Base-by-base conservation (phyloP, 352 stramenopile genomes). In the Globisporangium abappressorium region DNA sequence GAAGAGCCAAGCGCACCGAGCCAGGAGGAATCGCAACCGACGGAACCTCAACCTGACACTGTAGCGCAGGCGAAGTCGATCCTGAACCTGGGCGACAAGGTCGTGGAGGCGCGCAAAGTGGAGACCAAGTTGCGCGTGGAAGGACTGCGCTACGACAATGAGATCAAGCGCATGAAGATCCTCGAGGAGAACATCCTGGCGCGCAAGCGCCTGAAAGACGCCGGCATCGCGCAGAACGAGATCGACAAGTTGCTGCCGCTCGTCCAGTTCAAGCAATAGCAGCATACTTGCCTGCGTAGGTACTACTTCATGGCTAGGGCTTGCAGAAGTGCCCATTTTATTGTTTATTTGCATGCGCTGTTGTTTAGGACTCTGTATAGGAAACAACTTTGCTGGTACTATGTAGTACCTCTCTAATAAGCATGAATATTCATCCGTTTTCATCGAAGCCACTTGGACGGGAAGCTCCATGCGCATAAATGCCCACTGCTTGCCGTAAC, bases 91-190 rank as follows among this genome's bases (percentile, higher is more conserved):
- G 65, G 65, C 0, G 65, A 70, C 65, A 64, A 70, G 20, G 65
- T 70, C 47, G 65, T 70, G 7, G 65, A 65, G 28, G 65, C 65
- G 8, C 57, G 65, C 43, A 65, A 65, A 34, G 46, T 60, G 22
- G 65, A 70, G 47, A 47, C 34, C 15, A 58, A 70, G 28, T 47
- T 70, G 30, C 65, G 65, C 26, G 65, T 70, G 22, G 65, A 70
- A 53, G 65, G 65, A 0, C 57, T 70, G 57, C 57, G 38, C 43
- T 70, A 70, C 34, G 65, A 70, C 57, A 70, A 70, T 36, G 47
- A 57, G 57, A 58, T 70, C 65, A 70, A 70, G 57, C 65, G 65
- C 33, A 65, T 70, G 57, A 64, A 64, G 46, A 70, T 70, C 36
- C 33, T 70, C 15, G 65, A 70, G 53, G 65, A 70, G 47, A 65